Base-by-base conservation (phyloP, 306 rosid genomes). In the Citrullus colocynthis region DNA sequence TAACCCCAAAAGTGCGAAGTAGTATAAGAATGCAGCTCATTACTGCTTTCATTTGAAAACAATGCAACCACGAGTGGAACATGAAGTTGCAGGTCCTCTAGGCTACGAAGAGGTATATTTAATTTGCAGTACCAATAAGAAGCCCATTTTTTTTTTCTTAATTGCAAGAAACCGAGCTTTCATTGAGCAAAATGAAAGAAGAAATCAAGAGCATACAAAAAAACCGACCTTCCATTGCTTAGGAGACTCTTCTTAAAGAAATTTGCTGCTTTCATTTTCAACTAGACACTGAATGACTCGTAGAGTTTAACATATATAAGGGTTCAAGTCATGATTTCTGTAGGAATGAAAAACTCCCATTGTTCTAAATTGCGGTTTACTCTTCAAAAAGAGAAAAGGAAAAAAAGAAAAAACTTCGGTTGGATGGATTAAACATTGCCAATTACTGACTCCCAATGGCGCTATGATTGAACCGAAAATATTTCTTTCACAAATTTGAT, bases 391-490 rank as follows among this genome's bases (percentile, higher is more conserved):
- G 24, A 59, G 16, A 18, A 56, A 18, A 56, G 20, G 12, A n/a
- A 55, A 54, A 54, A 6, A 1, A 63, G 36, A 32, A 6, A 63
- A 3, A 63, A 32, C 24, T 17, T 64, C 1, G 13, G 39, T 63
- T n/a, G 24, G 44, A 20, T 34, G 21, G 74, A 69, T 17, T 20
- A 18, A 67, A 59, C 1, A 93, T 83, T 85, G 84, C 71, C 87
- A 87, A 75, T 78, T 86, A 90, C 93, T 34, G 16, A 6, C 58
- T 13, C 88, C 86, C 89, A 48, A n/a, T 64, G 88, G 84, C 87
- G 94, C 94, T 89, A 84, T 78, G 92, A 89, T 91, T 84, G 90
- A 87, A 85, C 96, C 86, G 5, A 93, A 9, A 89, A 5, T 20
- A 37, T 85, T 6, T 36, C 36, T 67, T 87, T 89, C 87, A 90